These are phyloP conservation scores for Lachnellula subtilissima DNA, from an alignment of 2,329 filamentous ascomycete species.

Conservation along the genomic window DNA sequence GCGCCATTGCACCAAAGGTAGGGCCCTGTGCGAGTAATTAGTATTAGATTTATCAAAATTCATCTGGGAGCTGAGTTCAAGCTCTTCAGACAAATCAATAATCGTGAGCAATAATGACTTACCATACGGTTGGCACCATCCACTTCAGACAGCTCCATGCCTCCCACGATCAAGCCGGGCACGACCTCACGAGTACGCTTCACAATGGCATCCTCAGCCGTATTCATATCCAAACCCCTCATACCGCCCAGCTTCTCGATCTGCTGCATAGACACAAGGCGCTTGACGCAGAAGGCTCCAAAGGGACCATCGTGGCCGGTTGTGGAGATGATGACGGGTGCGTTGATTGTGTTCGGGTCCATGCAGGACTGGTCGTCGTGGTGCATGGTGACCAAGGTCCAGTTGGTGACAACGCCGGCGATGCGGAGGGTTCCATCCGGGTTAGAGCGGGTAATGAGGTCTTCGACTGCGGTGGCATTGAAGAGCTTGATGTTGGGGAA, in stretches of 20 bases:
- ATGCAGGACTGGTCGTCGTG: conserved; percentile 91
- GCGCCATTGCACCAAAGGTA: conserved; percentile 87
- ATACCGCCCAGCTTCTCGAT: conserved; percentile 84
- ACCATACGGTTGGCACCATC: conserved; percentile 90
- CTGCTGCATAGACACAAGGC: conserved; percentile 81
- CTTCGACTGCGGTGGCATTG: conserved; percentile 89
- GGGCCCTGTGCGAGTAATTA: conserved; percentile 36
- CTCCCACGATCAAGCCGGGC: conserved; percentile 84
- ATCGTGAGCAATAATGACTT: not conserved
- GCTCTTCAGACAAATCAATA: too few relatives aligned
- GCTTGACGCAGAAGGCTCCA: conserved; percentile 86
- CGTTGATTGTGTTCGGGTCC: conserved; percentile 97
- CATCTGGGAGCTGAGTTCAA: not conserved
- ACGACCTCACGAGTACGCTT: conserved; percentile 86
- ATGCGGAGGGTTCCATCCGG: conserved; percentile 57
- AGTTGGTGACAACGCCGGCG: conserved; percentile 90
- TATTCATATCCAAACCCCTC: conserved; percentile 89
- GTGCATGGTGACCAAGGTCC: conserved; percentile 85
- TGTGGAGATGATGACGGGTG: conserved; percentile 80
- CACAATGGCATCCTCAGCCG: conserved; percentile 87
- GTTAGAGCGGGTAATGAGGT: conserved; percentile 75
- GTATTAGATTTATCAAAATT: not conserved
- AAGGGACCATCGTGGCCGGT: conserved; percentile 90
- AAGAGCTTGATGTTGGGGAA: conserved; percentile 95
- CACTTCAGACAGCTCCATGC: conserved; percentile 89